A percentile compares a stretch with the other conserved stretches of the same genome.
phyloP scores from a whole-genome alignment of 2,329 filamentous ascomycete species.

The Colletotrichum sp. region DNA sequence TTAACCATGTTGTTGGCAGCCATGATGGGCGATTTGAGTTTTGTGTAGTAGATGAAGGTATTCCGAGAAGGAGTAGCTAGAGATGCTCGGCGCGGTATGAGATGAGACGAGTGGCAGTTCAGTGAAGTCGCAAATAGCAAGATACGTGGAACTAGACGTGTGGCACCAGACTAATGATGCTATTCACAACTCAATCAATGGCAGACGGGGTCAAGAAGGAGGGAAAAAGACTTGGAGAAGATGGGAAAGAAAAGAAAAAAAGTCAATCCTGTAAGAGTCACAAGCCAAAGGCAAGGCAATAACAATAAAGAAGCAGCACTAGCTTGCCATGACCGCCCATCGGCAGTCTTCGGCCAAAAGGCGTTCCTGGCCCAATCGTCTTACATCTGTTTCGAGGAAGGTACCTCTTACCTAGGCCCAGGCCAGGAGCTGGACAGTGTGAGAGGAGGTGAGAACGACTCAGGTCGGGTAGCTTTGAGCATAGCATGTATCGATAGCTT shows the following conservation, averaged over 20 bases:
- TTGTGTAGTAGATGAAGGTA: background rate
- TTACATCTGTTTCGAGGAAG: constrained; percentile 20
- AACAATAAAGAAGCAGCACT: constrained; percentile 13
- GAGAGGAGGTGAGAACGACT: background rate
- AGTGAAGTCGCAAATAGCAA: background rate
- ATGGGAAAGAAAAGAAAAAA: constrained; percentile 21
- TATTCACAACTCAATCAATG: constrained; percentile 14
- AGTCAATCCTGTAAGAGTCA: constrained; percentile 22
- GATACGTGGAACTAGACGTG: background rate
- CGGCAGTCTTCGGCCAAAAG: constrained; percentile 23
- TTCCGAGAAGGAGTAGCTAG: background rate
- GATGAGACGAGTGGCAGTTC: background rate
- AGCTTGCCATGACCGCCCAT: constrained; percentile 11
- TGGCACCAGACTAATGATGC: constrained; percentile 9
- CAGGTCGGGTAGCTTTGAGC: background rate
- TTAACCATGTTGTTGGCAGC: constrained; percentile 68
- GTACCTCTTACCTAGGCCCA: constrained; percentile 20
- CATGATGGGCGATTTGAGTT: constrained; percentile 45
- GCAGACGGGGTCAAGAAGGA: constrained; percentile 4
- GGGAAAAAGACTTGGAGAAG: background rate
- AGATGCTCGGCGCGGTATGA: background rate
- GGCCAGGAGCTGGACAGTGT: constrained; percentile 16
- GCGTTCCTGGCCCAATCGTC: constrained; percentile 21
- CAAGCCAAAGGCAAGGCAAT: constrained; percentile 21
- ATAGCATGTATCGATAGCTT: background rate